Evolutionary conservation across 1,284 basidiomycete species (phyloP).

Genomic region (Melanopsichium pennsylvanicum): DNA sequence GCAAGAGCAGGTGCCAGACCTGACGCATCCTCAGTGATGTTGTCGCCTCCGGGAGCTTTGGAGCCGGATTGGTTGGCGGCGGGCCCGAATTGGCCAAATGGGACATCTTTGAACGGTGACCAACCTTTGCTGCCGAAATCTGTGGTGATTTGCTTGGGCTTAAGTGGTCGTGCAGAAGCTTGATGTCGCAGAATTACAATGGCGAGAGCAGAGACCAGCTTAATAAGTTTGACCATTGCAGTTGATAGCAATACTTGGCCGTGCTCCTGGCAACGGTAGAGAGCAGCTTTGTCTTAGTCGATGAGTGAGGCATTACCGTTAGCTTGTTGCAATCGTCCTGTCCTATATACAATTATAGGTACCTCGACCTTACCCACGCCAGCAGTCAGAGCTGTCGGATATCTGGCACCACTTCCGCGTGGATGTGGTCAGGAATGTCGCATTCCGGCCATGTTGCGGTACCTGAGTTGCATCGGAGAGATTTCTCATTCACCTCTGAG

Average conservation of each 20-base stretch:
- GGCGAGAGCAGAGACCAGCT: neutral
- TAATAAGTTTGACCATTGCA: neutral
- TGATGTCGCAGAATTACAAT: neutral
- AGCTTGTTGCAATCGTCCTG: too few species aligned
- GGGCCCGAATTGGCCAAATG: constrained; percentile 26
- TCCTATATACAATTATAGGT: too few species aligned
- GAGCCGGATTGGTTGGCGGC: constrained; percentile 11
- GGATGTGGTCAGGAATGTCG: too few species aligned
- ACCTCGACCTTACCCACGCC: too few species aligned
- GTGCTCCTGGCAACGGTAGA: constrained; percentile 15
- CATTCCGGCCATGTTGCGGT: neutral
- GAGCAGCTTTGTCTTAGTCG: neutral
- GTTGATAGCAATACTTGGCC: neutral
- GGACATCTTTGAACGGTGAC: constrained; percentile 11
- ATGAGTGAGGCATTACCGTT: too few species aligned
- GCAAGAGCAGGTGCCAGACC: constrained; percentile 34
- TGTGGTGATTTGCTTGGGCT: neutral
- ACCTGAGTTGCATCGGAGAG: neutral
- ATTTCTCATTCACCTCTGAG: neutral
- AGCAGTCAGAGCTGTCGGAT: neutral
- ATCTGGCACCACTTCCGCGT: too few species aligned
- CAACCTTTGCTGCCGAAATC: neutral
- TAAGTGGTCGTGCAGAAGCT: constrained; percentile 9
- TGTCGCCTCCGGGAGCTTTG: constrained; percentile 27
- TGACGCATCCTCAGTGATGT: constrained; percentile 30